Conservation (phyloP, 306 rosid species). For the Prosopis cineraria region DNA sequence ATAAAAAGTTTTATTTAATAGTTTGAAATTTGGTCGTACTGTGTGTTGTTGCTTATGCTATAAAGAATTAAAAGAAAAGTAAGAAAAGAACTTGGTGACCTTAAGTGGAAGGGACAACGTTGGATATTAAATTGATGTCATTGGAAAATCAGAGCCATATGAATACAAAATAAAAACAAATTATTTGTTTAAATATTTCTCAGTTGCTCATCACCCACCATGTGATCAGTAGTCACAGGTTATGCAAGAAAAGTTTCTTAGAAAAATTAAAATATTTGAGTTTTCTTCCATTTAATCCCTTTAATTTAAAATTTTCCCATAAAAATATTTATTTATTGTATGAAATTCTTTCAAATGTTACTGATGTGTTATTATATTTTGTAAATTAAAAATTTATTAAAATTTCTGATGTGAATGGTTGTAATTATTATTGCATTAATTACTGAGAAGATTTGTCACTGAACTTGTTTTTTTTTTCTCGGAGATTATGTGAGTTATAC, state of each 20-base stretch:
- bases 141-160: slow-evolving; percentile 38
- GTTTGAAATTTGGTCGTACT: slow-evolving; percentile 50
- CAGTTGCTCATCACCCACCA: slow-evolving; percentile 29
- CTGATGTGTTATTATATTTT: not conserved
- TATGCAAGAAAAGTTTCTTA: not conserved
- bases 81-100: slow-evolving; percentile 46
- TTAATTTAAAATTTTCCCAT: not conserved
- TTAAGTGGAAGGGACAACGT: slow-evolving; percentile 63
- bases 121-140: slow-evolving; percentile 44
- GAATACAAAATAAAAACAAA: slow-evolving; percentile 29
- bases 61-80: slow-evolving; percentile 44
- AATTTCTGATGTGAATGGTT: not conserved
- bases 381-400: not conserved
- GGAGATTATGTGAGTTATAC: slow-evolving; percentile 16
- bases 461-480: not conserved
- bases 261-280: not conserved
- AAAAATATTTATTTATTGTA: not conserved
- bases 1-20: slow-evolving; percentile 27
- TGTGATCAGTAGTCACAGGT: slow-evolving; percentile 40
- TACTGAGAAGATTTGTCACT: not conserved
- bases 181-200: slow-evolving; percentile 31
- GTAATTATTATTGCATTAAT: not conserved
- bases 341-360: not conserved
- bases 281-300: not conserved
- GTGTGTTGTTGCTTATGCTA: slow-evolving; percentile 57